Conservation (phyloP, 306 rosid species). For the Pyrus pyrifolia region DNA sequence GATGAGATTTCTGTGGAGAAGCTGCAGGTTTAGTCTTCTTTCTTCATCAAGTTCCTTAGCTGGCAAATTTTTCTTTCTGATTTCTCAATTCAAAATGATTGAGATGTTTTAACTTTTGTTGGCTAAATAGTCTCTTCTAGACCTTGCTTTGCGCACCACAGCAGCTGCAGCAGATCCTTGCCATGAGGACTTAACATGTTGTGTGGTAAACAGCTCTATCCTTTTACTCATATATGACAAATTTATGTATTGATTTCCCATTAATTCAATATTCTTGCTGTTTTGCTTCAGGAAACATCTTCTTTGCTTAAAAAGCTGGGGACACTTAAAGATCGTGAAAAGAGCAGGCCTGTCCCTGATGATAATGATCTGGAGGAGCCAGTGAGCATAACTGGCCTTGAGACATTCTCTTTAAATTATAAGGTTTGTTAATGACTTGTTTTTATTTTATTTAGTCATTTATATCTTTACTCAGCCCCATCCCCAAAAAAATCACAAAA, state of each 20-base stretch:
- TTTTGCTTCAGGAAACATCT: conserved; percentile 66
- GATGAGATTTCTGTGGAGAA: conserved; percentile 95
- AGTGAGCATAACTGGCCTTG: conserved; percentile 73
- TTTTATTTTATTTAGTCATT: neutral
- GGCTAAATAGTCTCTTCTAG: conserved; percentile 69
- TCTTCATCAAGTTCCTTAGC: conserved; percentile 12
- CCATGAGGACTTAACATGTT: conserved; percentile 88
- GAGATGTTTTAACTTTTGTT: neutral
- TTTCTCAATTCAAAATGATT: neutral
- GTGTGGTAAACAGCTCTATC: conserved; percentile 61
- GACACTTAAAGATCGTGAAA: conserved; percentile 46
- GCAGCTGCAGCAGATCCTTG: conserved; percentile 96
- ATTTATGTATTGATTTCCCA: neutral
- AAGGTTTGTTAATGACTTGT: conserved; percentile 38
- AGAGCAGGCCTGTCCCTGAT: conserved; percentile 34
- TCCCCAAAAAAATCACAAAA: neutral
- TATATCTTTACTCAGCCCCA: neutral
- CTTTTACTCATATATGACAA: conserved; percentile 9
- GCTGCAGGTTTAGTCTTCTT: conserved; percentile 64
- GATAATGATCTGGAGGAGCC: conserved; percentile 64
- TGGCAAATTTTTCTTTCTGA: neutral
- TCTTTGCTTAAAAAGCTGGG: conserved; percentile 75
- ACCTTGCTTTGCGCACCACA: conserved; percentile 93
- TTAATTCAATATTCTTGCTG: neutral
- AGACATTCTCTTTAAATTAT: conserved; percentile 83